Base-by-base conservation (phyloP, 2,329 filamentous ascomycete genomes). In the Coleophoma eucalyptorum region DNA sequence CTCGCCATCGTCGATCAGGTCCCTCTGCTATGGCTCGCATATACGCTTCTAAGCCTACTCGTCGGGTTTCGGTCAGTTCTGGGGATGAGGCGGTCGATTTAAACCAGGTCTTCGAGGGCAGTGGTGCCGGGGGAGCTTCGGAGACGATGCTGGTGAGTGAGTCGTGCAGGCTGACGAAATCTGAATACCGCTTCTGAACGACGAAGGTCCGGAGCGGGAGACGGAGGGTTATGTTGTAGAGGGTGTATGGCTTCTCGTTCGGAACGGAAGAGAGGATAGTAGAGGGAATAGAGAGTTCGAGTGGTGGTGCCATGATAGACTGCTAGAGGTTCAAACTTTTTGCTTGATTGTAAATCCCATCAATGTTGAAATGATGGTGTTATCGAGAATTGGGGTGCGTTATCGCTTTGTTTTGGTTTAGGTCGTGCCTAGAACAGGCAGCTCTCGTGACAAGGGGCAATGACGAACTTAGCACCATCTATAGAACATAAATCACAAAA, bases 141-240 rank as follows among this genome's bases (percentile, higher is more conserved):
- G 83, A 83, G 50, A 85, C 79, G 46, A 82, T 73, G 38, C 77
- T 71, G 18, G 76, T 74, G 8, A 95, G 77, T 4, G 78, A 70
- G 31, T 73, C 67, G 70, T 94, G 82, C 15, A 95, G 81, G 43
- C 75, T 67, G 50, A 75, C 73, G 64, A 94, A 94, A 65, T 94
- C 89, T 48, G 85, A 90, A 74, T 93, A 95, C 61, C 89, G 87
- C 69, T 92, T 93, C 62, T 85, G 83, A 5, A 91, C 76, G 57
- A 87, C 85, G 61, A 86, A 88, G 4, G 87, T 87, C 44, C 87
- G 83, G 13, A 93, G 78, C 0, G 89, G 89, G 1, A 91, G 83
- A 46, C 87, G 84, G 52, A 94, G 76, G 19, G 83, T 84, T 67
- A 92, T 86, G 67, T 89, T 89, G 74, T 92, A 93, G 57, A 86